Evolutionary conservation across 371 early-diverging fungal genomes (phyloP).

Genomic region (Actinomucor elegans): DNA sequence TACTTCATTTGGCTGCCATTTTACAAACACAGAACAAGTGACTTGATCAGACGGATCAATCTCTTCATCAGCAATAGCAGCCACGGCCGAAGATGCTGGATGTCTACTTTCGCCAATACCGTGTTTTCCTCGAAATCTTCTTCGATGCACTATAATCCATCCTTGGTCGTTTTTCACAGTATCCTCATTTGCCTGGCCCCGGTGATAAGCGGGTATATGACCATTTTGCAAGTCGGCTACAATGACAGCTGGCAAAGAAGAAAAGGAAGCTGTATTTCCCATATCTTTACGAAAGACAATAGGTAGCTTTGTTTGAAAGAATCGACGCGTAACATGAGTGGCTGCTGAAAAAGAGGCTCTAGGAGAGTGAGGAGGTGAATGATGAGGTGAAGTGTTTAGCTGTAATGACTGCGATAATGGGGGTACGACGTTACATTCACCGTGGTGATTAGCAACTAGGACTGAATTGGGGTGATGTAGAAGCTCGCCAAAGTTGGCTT

Average conservation of each 20-base stretch:
- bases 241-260: conserved; percentile 38
- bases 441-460: conserved; percentile 29
- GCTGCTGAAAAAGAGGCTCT: conserved; percentile 29
- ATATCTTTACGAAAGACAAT: conserved; percentile 31
- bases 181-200: conserved; percentile 7
- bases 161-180: conserved; percentile 26
- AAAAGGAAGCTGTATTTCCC: conserved; percentile 24
- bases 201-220: conserved; percentile 25
- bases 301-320: conserved; percentile 39
- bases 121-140: conserved; percentile 29
- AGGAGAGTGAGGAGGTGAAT: conserved; percentile 23
- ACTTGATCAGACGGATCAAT: conserved; percentile 36
- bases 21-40: conserved; percentile 44
- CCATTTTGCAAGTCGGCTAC: conserved; percentile 47
- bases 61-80: conserved; percentile 20
- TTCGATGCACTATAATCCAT: conserved; percentile 40
- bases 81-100: conserved; percentile 8
- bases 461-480: conserved; percentile 40
- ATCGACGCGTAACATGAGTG: conserved; percentile 31
- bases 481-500: conserved; percentile 23
- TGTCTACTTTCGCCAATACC: conserved; percentile 29
- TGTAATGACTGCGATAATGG: conserved; percentile 16
- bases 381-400: not conserved
- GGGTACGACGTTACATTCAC: conserved; percentile 29
- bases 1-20: conserved; percentile 15